phyloP scores from a whole-genome alignment of 495 filamentous ascomycete genomes.

The Xylaria grammica region DNA sequence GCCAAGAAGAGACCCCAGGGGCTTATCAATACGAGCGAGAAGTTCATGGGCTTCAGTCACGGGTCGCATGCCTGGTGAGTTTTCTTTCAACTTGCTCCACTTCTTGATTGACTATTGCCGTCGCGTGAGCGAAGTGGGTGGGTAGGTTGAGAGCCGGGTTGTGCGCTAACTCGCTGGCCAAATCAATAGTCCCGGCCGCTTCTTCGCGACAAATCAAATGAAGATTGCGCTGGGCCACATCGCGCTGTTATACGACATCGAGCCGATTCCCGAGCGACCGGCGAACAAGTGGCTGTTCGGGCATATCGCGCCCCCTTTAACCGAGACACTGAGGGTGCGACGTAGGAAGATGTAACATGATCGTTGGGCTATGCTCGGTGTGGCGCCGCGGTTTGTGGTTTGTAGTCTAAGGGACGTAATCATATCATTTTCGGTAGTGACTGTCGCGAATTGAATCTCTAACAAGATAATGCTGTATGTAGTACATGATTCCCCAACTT shows the following conservation, averaged over 20 bases:
- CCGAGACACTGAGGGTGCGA: constrained; percentile 34
- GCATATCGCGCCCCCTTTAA: constrained; percentile 41
- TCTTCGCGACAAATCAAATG: constrained; percentile 49
- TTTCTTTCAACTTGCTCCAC: background rate
- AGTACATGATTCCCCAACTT: no score
- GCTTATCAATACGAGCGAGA: constrained; percentile 42
- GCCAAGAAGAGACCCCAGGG: constrained; percentile 19
- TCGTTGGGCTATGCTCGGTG: background rate
- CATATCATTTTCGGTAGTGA: background rate
- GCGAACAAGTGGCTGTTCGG: constrained; percentile 37
- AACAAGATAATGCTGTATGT: background rate
- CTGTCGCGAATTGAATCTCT: background rate
- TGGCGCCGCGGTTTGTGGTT: background rate
- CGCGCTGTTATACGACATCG: constrained; percentile 46
- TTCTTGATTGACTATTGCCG: background rate
- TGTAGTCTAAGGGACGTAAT: background rate
- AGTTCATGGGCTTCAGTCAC: constrained; percentile 46
- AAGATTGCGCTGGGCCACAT: constrained; percentile 50
- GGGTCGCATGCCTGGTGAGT: constrained; percentile 47
- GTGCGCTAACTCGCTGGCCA: background rate
- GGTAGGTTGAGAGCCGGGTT: no score
- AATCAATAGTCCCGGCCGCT: constrained; percentile 41
- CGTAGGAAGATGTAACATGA: constrained; percentile 24
- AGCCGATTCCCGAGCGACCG: constrained; percentile 36
- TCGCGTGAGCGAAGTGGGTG: constrained; percentile 19